Percentiles rank a stretch among this genome's conserved stretches.
Conservation (phyloP, 345 rosid species). For the Trapa incisa region DNA sequence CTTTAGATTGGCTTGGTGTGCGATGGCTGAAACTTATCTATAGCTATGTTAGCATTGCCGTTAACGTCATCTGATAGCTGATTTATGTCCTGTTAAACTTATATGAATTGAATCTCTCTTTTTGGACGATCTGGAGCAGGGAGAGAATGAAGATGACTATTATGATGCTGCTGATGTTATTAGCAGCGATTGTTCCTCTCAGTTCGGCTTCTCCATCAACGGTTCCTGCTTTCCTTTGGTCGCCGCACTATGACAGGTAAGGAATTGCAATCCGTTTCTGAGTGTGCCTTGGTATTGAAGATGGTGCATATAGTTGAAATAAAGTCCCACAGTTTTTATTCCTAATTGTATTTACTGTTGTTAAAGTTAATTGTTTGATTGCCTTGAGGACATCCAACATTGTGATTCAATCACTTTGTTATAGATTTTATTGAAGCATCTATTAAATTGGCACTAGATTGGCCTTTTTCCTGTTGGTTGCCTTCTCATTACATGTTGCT, state of each 20-base stretch:
- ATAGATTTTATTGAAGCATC: no score
- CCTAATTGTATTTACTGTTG: not conserved
- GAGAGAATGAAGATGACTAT: constrained; percentile 19
- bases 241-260: constrained; percentile 36
- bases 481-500: not conserved
- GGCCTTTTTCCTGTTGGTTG: not conserved
- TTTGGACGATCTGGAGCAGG: not conserved
- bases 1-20: not conserved
- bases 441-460: not conserved
- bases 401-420: no score
- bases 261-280: not conserved
- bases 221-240: constrained; percentile 84
- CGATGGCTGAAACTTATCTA: not conserved
- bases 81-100: not conserved
- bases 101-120: not conserved
- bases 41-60: not conserved
- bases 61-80: not conserved
- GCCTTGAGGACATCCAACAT: not conserved
- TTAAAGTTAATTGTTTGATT: not conserved
- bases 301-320: not conserved
- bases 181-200: constrained; percentile 16
- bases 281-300: not conserved
- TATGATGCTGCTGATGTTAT: constrained; percentile 13
- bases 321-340: not conserved
- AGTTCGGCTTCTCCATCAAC: constrained; percentile 34